These are phyloP conservation scores for Mycena maculata DNA, from an alignment of 768 basidiomycete species.

Conservation along the genomic window DNA sequence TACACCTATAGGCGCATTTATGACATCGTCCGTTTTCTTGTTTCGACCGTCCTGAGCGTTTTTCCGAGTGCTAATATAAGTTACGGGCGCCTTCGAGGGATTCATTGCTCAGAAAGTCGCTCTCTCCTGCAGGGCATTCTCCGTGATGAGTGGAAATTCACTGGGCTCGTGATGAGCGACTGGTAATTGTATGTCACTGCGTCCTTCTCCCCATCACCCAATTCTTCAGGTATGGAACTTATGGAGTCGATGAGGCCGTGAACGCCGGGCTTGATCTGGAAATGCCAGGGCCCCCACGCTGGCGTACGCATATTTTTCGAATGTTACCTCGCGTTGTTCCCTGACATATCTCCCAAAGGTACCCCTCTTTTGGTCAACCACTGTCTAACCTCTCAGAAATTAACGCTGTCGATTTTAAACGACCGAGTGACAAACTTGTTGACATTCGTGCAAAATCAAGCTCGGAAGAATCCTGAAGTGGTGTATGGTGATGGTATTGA, in stretches of 20 bases:
- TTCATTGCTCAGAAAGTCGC: conserved; percentile 77
- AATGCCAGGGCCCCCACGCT: conserved; percentile 81
- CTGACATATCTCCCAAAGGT: conserved; percentile 3
- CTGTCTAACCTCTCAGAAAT: conserved; percentile 61
- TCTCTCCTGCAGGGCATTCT: conserved; percentile 69
- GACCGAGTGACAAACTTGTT: conserved; percentile 63
- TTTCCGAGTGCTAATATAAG: conserved; percentile 45
- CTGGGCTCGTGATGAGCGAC: conserved; percentile 80
- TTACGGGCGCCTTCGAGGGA: conserved; percentile 79
- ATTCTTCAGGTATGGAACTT: conserved; percentile 71
- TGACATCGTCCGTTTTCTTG: conserved; percentile 64
- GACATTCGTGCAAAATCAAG: conserved; percentile 67
- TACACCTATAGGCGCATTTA: conserved; percentile 56
- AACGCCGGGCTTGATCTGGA: conserved; percentile 85
- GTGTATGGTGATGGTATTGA: conserved; percentile 73
- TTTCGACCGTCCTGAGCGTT: background rate
- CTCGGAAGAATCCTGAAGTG: conserved; percentile 65
- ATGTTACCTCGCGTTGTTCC: background rate
- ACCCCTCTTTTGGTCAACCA: conserved; percentile 47
- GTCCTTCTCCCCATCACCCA: background rate
- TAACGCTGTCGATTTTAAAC: conserved; percentile 58
- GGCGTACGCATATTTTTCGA: conserved; percentile 59
- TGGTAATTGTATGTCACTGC: conserved; percentile 59
- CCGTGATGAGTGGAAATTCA: conserved; percentile 81
- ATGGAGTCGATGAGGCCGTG: conserved; percentile 72